These are phyloP conservation scores for Penicilliopsis zonata DNA, from an alignment of 495 filamentous ascomycete genomes.

Conservation along the genomic window DNA sequence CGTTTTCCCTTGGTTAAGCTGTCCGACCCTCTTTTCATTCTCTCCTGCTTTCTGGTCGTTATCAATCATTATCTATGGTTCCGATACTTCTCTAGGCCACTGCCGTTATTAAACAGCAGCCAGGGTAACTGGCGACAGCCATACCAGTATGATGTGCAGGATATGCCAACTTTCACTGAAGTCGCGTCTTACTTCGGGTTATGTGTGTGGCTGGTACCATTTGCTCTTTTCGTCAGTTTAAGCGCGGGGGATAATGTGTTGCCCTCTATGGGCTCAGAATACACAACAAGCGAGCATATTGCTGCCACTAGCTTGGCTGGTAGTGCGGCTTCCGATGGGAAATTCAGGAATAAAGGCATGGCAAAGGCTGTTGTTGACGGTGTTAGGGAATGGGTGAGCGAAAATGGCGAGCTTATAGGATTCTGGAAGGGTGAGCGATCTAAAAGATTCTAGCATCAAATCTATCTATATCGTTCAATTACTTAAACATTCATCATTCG, in stretches of 20 bases:
- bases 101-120: conserved; percentile 8
- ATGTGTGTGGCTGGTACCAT: conserved; percentile 93
- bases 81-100: conserved; percentile 66
- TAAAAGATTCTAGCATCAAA: conserved; percentile 27
- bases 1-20: conserved; percentile 83
- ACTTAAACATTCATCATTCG: no score
- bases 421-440: conserved; percentile 46
- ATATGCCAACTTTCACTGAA: conserved; percentile 80
- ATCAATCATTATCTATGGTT: conserved; percentile 98
- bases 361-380: conserved; percentile 80
- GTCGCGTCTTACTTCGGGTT: conserved; percentile 94
- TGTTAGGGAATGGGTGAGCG: conserved; percentile 57
- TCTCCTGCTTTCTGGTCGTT: conserved; percentile 75
- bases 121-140: conserved; percentile 36
- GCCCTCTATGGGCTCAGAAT: conserved; percentile 68
- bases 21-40: conserved; percentile 75
- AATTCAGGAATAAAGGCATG: conserved; percentile 64
- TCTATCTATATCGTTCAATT: no score
- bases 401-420: conserved; percentile 62
- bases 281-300: conserved; percentile 46
- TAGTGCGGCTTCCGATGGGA: conserved; percentile 28
- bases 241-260: conserved; percentile 91
- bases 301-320: conserved; percentile 25
- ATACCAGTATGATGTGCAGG: conserved; percentile 39
- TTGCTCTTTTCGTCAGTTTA: conserved; percentile 85